Base-by-base conservation (phyloP, 2,329 filamentous ascomycete genomes). In the Thelonectria discophora region DNA sequence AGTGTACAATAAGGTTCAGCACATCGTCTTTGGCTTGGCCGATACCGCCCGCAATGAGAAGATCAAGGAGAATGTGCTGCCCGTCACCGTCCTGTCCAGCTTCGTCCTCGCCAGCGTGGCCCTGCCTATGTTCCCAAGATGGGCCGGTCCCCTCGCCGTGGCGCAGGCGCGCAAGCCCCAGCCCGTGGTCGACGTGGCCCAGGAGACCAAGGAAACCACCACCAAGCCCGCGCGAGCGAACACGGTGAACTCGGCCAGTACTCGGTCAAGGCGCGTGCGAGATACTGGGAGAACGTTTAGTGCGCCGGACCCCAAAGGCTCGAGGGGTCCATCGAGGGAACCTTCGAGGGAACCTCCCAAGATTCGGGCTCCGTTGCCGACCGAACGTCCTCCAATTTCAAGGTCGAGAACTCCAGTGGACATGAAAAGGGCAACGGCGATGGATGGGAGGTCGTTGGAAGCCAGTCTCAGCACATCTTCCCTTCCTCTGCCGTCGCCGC, bases 1-100 rank as follows among this genome's bases (percentile, higher is more conserved):
- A 72, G 88, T 95, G 69, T 94, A 94, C 80, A 95, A 95, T 79
- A 93, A 92, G 77, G 91, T 95, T 40, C 92, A 95, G 77, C 88
- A 92, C 76, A 92, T 95, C 69, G 91, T 95, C 24, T 95, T 95
- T 75, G 92, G 92, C 18, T 82, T 90, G 21, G 84, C 88, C 34
- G 91, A 94, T 72, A 83, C 85, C 24, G 83, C 83, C 62, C 85
- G 88, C 60, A 83, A 88, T 66, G 90, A 93, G 70, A 90, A 89
- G 79, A 93, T 95, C 75, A 90, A 88, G 73, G 91, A 94, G 77
- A 95, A 95, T 75, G 84, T 90, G 6, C 77, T 94, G 40, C 92
- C 92, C 8, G 91, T 94, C 56, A 92, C 90, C 7, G 89, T 95
- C 2, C 85, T 95, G 34, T 90, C 90, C 39, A 94, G 91, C 77